Evolutionary conservation across 768 basidiomycete species (phyloP).

Genomic region (Suillus subluteus): DNA sequence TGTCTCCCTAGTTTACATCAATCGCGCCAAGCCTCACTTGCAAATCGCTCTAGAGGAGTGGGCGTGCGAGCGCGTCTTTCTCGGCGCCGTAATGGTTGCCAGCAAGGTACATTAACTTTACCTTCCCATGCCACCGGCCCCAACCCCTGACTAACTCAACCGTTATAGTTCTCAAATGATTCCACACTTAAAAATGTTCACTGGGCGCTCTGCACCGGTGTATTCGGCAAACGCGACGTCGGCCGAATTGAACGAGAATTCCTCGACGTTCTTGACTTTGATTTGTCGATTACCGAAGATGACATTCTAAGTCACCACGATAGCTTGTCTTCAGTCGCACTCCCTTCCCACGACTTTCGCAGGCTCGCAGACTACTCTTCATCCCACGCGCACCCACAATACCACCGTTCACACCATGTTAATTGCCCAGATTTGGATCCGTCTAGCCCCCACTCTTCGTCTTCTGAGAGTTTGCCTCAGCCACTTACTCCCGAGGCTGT

Average conservation of each 20-base stretch:
- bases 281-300: conserved; percentile 64
- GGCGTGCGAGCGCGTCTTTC: conserved; percentile 89
- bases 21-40: conserved; percentile 76
- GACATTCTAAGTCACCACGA: conserved; percentile 58
- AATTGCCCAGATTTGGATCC: conserved; percentile 48
- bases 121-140: conserved; percentile 20
- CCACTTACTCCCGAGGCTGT: conserved; percentile 35
- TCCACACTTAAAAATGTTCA: conserved; percentile 90
- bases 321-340: conserved; percentile 33
- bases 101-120: conserved; percentile 62
- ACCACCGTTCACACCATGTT: conserved; percentile 23
- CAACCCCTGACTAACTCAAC: conserved; percentile 12
- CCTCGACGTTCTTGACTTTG: conserved; percentile 78
- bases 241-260: conserved; percentile 84
- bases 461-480: conserved; percentile 38
- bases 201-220: conserved; percentile 85
- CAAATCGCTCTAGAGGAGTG: conserved; percentile 83
- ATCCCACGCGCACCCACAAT: conserved; percentile 22
- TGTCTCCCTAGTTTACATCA: conserved; percentile 74
- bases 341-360: conserved; percentile 30
- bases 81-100: conserved; percentile 86
- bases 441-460: conserved; percentile 42
- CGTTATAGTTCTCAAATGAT: conserved; percentile 76
- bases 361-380: conserved; percentile 26
- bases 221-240: conserved; percentile 81